Conservation (phyloP, 805 yeast species). For the Ogataea pignaliae region DNA sequence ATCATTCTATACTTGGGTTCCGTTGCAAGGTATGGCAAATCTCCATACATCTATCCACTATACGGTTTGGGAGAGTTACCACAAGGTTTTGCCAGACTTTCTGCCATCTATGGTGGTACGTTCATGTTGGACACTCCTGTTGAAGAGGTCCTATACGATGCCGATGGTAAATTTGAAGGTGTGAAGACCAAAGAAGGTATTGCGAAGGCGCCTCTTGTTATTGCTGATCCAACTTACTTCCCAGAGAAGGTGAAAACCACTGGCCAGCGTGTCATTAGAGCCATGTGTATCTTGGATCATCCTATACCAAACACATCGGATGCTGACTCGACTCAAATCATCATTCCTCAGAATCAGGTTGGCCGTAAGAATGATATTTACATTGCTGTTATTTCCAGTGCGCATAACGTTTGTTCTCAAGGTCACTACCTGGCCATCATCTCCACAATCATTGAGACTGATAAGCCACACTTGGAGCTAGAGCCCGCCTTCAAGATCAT, state of each 20-base stretch:
- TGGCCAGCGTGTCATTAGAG: slow-evolving; percentile 73
- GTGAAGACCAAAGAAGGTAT: slow-evolving; percentile 88
- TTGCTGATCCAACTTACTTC: slow-evolving; percentile 97
- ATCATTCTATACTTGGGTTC: slow-evolving; percentile 81
- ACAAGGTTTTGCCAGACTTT: slow-evolving; percentile 96
- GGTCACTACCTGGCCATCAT: slow-evolving; percentile 91
- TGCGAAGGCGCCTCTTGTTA: slow-evolving; percentile 88
- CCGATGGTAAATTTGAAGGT: slow-evolving; percentile 71
- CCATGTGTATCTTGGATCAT: slow-evolving; percentile 85
- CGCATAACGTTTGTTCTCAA: slow-evolving; percentile 85
- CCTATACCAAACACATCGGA: slow-evolving; percentile 80
- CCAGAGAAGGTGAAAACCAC: slow-evolving; percentile 74
- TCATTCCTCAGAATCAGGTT: slow-evolving; percentile 95
- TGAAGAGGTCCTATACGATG: slow-evolving; percentile 77
- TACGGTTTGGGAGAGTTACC: slow-evolving; percentile 97
- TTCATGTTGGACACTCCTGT: slow-evolving; percentile 97
- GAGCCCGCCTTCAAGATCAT: slow-evolving; percentile 91
- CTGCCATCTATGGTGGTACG: slow-evolving; percentile 98
- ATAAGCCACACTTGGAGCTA: slow-evolving; percentile 84
- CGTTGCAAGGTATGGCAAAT: slow-evolving; percentile 91
- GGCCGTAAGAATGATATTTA: slow-evolving; percentile 92
- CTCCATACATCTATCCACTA: slow-evolving; percentile 93
- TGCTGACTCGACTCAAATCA: slow-evolving; percentile 86
- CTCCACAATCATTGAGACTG: slow-evolving; percentile 92
- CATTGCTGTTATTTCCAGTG: slow-evolving; percentile 82